Conservation (phyloP, 352 stramenopile genomes). For the Phytophthora boehmeriae region DNA sequence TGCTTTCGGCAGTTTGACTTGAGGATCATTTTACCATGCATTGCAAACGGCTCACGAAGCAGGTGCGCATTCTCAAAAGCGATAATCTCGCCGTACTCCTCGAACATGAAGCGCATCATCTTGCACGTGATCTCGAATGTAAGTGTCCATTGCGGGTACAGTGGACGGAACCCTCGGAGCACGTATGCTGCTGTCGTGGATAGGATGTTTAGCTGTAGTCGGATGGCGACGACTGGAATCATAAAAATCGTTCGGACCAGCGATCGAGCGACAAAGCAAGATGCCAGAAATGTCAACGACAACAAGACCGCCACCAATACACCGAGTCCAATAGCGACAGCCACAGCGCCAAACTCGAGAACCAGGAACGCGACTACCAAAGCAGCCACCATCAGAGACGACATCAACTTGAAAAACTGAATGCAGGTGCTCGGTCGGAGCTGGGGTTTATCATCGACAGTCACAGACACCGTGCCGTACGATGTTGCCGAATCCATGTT, state of each 20-base stretch:
- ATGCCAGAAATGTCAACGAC: slow-evolving; percentile 8
- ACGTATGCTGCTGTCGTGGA: slow-evolving; percentile 10
- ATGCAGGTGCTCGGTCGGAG: background rate
- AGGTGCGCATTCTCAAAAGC: slow-evolving; percentile 27
- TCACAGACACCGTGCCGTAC: slow-evolving; percentile 11
- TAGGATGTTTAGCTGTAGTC: slow-evolving; percentile 19
- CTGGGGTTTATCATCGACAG: slow-evolving; percentile 4
- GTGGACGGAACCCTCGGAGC: slow-evolving; percentile 21
- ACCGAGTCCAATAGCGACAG: background rate
- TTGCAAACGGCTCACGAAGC: slow-evolving; percentile 24
- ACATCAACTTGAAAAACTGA: slow-evolving; percentile 5
- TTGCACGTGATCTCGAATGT: slow-evolving; percentile 35
- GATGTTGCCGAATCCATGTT: slow-evolving; percentile 11
- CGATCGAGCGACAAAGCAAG: slow-evolving; percentile 8
- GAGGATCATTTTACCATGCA: slow-evolving; percentile 23
- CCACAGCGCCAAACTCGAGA: slow-evolving; percentile 5
- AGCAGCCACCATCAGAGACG: slow-evolving; percentile 1
- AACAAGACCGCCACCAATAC: slow-evolving; percentile 5
- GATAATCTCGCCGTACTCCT: slow-evolving; percentile 32
- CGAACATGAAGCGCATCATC: slow-evolving; percentile 34
- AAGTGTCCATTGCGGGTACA: slow-evolving; percentile 38
- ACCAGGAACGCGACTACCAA: slow-evolving; percentile 9
- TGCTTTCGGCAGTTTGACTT: slow-evolving; percentile 28
- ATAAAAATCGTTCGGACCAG: slow-evolving; percentile 16
- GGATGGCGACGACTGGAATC: slow-evolving; percentile 8